Percentiles rank a stretch among this genome's conserved stretches.
These are phyloP conservation scores for Mycosphaerella arachidis DNA, from an alignment of 2,329 filamentous ascomycete species.

Conservation along the genomic window DNA sequence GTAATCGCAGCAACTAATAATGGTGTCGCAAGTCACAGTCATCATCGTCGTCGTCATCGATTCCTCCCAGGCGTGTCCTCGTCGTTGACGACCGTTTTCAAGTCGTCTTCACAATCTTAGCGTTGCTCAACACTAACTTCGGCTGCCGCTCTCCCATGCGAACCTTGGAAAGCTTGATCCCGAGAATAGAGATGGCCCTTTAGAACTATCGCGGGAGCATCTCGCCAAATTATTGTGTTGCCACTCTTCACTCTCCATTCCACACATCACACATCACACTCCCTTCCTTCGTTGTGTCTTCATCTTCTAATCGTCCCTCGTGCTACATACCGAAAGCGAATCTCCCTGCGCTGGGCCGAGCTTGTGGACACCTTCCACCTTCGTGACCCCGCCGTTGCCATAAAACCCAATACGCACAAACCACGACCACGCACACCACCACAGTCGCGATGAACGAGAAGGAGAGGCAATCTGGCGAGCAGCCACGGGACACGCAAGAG, in stretches of 20 bases:
- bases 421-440: slow-evolving; percentile 26
- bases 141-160: neutral
- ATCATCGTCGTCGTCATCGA: neutral
- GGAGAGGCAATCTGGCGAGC: slow-evolving; percentile 75
- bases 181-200: neutral
- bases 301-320: neutral
- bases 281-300: neutral
- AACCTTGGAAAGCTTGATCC: neutral
- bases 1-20: too few relatives aligned
- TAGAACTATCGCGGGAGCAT: too few relatives aligned
- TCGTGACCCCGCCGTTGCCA: neutral
- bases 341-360: neutral
- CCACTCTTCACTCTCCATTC: neutral
- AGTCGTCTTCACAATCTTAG: neutral
- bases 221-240: neutral
- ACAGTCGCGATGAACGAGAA: slow-evolving; percentile 72
- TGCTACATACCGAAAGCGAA: neutral
- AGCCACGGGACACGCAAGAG: slow-evolving; percentile 51
- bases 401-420: neutral
- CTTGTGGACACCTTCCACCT: neutral
- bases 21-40: too few relatives aligned
- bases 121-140: neutral
- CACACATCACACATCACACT: neutral
- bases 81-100: neutral
- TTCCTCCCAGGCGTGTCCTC: neutral